Conservation (phyloP, 208 protist genomes). For the Leishmania arabica region DNA sequence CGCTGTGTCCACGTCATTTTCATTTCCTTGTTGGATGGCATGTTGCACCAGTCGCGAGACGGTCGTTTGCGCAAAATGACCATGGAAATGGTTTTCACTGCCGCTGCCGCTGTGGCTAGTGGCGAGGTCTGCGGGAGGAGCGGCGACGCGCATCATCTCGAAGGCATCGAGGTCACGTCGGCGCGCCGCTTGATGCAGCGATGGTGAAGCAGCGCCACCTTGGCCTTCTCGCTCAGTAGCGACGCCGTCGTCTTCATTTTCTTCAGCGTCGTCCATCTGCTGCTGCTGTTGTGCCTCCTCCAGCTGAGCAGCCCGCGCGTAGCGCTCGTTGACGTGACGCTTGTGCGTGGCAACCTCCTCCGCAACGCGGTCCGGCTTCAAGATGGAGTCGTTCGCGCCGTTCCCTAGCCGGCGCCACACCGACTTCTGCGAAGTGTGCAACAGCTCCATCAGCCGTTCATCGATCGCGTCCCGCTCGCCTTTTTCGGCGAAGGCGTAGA, state of each 20-base stretch:
- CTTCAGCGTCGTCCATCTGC: background rate
- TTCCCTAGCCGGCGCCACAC: slow-evolving; percentile 72
- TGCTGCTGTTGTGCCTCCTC: slow-evolving; percentile 29
- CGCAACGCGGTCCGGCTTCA: slow-evolving; percentile 57
- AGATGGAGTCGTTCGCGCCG: slow-evolving; percentile 57
- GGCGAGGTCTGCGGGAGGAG: background rate
- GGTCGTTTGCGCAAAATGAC: background rate
- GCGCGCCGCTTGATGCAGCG: background rate
- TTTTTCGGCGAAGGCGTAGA: slow-evolving; percentile 91
- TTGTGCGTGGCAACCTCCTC: slow-evolving; percentile 68
- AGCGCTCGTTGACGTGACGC: slow-evolving; percentile 72
- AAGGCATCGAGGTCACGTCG: slow-evolving; percentile 23
- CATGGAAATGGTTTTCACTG: slow-evolving; percentile 3
- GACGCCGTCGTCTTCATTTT: slow-evolving; percentile 16
- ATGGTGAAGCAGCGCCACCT: slow-evolving; percentile 1
- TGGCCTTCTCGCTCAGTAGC: slow-evolving; percentile 18
- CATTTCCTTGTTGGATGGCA: slow-evolving; percentile 11
- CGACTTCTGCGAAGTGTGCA: slow-evolving; percentile 69
- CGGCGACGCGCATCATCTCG: slow-evolving; percentile 14
- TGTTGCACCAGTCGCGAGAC: slow-evolving; percentile 19
- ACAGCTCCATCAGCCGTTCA: slow-evolving; percentile 72
- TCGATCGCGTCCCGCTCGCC: slow-evolving; percentile 86
- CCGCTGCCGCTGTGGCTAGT: background rate
- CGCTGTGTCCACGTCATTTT: background rate
- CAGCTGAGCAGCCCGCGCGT: slow-evolving; percentile 43